Evolutionary conservation across 257 asterid genomes (phyloP).

Genomic region (Cinchona pubescens): DNA sequence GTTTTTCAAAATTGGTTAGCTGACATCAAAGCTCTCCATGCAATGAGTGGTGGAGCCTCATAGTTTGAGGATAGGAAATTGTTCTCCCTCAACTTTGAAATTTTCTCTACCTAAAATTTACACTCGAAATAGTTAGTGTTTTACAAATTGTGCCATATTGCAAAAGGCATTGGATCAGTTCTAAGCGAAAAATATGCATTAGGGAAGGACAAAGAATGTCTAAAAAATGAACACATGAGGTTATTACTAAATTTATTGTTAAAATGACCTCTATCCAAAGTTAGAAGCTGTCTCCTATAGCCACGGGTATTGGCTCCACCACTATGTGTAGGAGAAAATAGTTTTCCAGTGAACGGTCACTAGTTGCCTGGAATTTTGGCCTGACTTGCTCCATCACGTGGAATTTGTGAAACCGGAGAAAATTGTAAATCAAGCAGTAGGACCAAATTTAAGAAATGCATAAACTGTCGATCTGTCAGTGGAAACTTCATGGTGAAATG

Average conservation of each 20-base stretch:
- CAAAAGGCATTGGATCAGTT: neutral
- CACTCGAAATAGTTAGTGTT: neutral
- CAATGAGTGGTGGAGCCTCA: neutral
- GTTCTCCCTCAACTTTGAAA: neutral
- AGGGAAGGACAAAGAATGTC: neutral
- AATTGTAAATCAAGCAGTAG: neutral
- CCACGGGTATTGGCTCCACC: neutral
- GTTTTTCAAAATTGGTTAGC: constrained; percentile 1
- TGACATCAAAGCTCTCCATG: neutral
- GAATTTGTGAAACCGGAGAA: neutral
- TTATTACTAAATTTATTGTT: too few relatives aligned
- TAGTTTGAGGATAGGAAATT: neutral
- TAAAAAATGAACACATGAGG: neutral
- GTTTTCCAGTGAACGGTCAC: neutral
- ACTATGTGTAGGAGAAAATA: neutral
- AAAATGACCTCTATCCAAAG: too few relatives aligned
- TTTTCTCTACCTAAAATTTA: neutral
- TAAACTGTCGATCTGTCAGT: neutral
- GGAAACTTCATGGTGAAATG: neutral
- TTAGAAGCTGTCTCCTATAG: neutral
- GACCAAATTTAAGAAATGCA: neutral
- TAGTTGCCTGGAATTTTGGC: neutral
- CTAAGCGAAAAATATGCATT: too few relatives aligned
- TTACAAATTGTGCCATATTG: neutral
- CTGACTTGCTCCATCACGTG: neutral